Evolutionary conservation across 2,329 filamentous ascomycete species (phyloP), one percentile per base, ranked within the genome.

Genomic region (Ceratocystiopsis minuta): DNA sequence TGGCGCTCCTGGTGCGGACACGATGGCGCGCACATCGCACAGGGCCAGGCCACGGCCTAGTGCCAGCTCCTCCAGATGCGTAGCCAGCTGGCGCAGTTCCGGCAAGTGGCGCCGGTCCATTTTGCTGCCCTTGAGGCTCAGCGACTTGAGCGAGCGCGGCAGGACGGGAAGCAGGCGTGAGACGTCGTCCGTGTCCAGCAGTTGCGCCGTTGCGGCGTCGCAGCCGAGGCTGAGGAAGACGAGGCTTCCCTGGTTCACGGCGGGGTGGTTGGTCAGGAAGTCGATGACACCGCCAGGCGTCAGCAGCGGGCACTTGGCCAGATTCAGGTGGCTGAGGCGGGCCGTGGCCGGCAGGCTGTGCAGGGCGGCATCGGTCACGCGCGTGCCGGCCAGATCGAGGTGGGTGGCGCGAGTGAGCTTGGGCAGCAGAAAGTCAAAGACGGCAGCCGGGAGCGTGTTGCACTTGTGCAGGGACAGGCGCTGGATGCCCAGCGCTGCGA

Each of bases 381-480:
- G 72, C 1, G 82, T 87, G 50, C 81, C 80, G 11, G 79, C 74
- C n/a, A 87, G 67, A 53, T 90, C 83, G 34, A 90, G 70, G 54
- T 87, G 81, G 1, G 82, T 88, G 42, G 86, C 62, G 42, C 70
- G 66, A 20, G 64, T 57, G 38, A 88, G 64, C n/a, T 74, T 72
- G n/a, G 82, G 79, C 12, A 90, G 64, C 15, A 88, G 62, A 3
- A 63, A 66, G 52, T 82, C 77, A 52, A 83, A 85, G 37, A 80
- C 69, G 0, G 67, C 59, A 1, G 78, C 63, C 2, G 80, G 71
- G 4, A 90, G 66, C 39, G 73, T 79, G 47, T 78, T 72, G 57
- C 81, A 87, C 62, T 84, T 82, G 60, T 90, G 83, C 43, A 90
- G 66, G 31, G 80, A 84, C 15, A 90, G 57, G 20, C 80, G 72